Evolutionary conservation across 495 filamentous ascomycete species (phyloP).

Genomic region (Penicillium manginii): DNA sequence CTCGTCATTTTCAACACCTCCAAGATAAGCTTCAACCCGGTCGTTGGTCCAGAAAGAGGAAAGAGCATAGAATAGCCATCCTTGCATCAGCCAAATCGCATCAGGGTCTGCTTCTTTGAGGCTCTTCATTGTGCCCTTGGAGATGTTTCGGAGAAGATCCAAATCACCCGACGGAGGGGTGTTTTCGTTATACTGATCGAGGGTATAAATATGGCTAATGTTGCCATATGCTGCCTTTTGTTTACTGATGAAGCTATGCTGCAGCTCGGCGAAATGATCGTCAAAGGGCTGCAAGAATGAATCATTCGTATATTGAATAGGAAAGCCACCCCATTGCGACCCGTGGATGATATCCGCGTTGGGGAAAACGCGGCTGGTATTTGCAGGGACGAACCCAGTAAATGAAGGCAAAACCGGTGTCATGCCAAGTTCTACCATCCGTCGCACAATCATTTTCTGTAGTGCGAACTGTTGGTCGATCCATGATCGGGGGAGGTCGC

Average conservation of each 20-base stretch:
- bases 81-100: conserved; percentile 60
- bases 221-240: conserved; percentile 53
- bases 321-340: conserved; percentile 50
- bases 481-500: conserved; percentile 48
- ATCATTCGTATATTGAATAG: conserved; percentile 46
- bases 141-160: conserved; percentile 51
- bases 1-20: conserved; percentile 44
- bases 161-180: conserved; percentile 51
- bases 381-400: conserved; percentile 51
- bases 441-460: conserved; percentile 50
- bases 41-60: conserved; percentile 54
- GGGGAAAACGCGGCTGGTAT: conserved; percentile 44
- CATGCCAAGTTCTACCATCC: conserved; percentile 59
- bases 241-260: conserved; percentile 51
- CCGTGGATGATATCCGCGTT: conserved; percentile 51
- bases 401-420: conserved; percentile 54
- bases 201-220: conserved; percentile 53
- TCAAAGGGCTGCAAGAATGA: conserved; percentile 56
- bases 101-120: conserved; percentile 52
- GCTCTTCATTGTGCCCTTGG: conserved; percentile 45
- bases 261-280: conserved; percentile 46
- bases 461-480: conserved; percentile 50
- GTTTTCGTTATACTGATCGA: conserved; percentile 61
- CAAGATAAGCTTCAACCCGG: conserved; percentile 52
- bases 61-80: conserved; percentile 55